These are phyloP conservation scores for Tolypocladium inflatum DNA, from an alignment of 2,329 filamentous ascomycete genomes.

Conservation along the genomic window DNA sequence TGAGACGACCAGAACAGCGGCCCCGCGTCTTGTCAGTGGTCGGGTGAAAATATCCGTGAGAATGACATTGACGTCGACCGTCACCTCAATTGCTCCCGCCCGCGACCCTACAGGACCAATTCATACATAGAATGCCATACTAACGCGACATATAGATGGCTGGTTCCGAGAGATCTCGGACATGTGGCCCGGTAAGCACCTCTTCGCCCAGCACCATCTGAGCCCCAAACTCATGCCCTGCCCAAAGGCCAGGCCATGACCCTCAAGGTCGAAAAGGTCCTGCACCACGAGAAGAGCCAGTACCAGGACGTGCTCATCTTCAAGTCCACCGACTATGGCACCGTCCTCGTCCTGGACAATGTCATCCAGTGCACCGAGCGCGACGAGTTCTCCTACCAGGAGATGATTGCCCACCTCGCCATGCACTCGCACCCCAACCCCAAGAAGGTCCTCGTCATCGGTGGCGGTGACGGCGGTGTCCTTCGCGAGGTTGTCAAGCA, in stretches of 20 bases:
- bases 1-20: background rate
- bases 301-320: constrained; percentile 99
- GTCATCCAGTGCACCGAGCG: constrained; percentile 98
- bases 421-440: constrained; percentile 98
- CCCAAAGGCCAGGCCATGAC: constrained; percentile 85
- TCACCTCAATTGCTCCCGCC: background rate
- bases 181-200: constrained; percentile 74
- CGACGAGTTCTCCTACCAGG: constrained; percentile 98
- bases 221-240: constrained; percentile 2
- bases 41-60: background rate
- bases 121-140: background rate
- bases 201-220: background rate
- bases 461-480: constrained; percentile 93
- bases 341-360: constrained; percentile 93
- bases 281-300: constrained; percentile 98
- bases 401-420: constrained; percentile 99
- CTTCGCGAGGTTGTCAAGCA: constrained; percentile 99
- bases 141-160: constrained; percentile 58
- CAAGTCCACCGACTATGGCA: constrained; percentile 94
- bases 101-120: background rate
- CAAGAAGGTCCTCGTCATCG: constrained; percentile 97
- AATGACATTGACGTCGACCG: background rate
- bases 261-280: constrained; percentile 91
- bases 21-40: background rate
- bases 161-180: constrained; percentile 99